These are phyloP conservation scores for Inonotus obliquus DNA, from an alignment of 1,284 basidiomycete species.

Conservation along the genomic window DNA sequence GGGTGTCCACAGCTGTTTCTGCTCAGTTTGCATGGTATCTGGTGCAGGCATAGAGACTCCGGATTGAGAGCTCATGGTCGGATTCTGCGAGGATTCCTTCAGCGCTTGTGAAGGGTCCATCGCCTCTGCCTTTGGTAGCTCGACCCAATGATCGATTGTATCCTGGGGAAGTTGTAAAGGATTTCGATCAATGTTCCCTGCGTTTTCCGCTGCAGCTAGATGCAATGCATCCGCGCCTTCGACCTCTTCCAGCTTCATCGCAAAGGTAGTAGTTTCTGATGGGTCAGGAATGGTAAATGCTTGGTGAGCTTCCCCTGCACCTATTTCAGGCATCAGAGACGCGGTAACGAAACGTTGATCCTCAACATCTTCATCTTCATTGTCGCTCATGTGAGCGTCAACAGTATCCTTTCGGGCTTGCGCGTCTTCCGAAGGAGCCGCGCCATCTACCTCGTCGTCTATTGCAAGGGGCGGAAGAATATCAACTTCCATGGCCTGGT, in stretches of 20 bases:
- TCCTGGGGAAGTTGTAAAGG: slow-evolving; percentile 27
- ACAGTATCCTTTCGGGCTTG: neutral
- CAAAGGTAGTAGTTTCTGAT: slow-evolving; percentile 28
- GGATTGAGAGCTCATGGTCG: slow-evolving; percentile 42
- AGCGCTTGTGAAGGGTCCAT: slow-evolving; percentile 20
- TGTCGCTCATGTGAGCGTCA: neutral
- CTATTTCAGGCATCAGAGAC: slow-evolving; percentile 44
- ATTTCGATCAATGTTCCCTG: slow-evolving; percentile 25
- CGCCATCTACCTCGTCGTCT: neutral
- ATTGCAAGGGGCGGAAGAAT: neutral
- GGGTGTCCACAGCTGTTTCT: neutral
- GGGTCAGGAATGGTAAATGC: slow-evolving; percentile 26
- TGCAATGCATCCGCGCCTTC: slow-evolving; percentile 51
- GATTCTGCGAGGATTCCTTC: slow-evolving; percentile 43
- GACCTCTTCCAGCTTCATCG: slow-evolving; percentile 59
- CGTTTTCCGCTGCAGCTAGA: slow-evolving; percentile 23
- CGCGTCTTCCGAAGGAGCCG: neutral
- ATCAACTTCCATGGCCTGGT: slow-evolving; percentile 8
- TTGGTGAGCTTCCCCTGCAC: slow-evolving; percentile 36
- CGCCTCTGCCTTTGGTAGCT: slow-evolving; percentile 25
- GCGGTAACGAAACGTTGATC: slow-evolving; percentile 53
- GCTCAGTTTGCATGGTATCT: slow-evolving; percentile 22
- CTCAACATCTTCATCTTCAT: slow-evolving; percentile 42
- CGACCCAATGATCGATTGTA: slow-evolving; percentile 22
- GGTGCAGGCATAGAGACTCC: slow-evolving; percentile 28